Percentiles rank a stretch among this genome's conserved stretches.
Evolutionary conservation across 352 stramenopile species (phyloP).

Genomic region (Poterioochromonas sp.): DNA sequence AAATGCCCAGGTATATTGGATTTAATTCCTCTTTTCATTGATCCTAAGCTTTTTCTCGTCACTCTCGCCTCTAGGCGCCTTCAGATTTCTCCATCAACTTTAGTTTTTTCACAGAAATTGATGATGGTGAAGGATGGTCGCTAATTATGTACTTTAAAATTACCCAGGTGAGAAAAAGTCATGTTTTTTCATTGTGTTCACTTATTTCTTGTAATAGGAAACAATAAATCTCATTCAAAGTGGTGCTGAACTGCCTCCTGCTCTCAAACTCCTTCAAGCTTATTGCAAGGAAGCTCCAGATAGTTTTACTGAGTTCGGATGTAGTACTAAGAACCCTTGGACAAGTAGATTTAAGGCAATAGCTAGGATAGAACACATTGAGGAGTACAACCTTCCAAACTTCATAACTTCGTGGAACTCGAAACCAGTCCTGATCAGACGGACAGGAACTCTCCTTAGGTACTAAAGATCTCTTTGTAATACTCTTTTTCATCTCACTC

Average conservation of each 20-base stretch:
- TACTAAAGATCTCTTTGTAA: too few relatives aligned
- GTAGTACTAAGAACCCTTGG: background rate
- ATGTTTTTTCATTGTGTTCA: background rate
- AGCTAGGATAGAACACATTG: background rate
- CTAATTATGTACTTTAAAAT: background rate
- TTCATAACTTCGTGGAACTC: slow-evolving; percentile 42
- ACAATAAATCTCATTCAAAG: background rate
- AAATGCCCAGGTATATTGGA: background rate
- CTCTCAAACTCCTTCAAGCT: background rate
- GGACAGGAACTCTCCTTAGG: slow-evolving; percentile 33
- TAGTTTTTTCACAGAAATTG: background rate
- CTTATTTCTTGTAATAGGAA: background rate
- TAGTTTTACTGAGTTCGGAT: background rate
- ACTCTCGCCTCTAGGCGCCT: background rate
- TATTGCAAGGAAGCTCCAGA: background rate
- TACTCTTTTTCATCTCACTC: slow-evolving; percentile 4
- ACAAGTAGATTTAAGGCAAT: background rate
- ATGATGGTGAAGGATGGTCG: slow-evolving; percentile 3
- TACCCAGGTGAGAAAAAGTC: background rate
- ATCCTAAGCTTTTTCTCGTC: background rate
- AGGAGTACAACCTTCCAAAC: slow-evolving; percentile 20
- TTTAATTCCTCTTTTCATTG: background rate
- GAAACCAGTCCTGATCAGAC: slow-evolving; percentile 39
- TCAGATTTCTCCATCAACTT: background rate
- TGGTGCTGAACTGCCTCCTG: background rate